Percentiles rank a stretch among this genome's conserved stretches.
phyloP scores from a whole-genome alignment of 768 basidiomycete species.

The Kwoniella sp. region DNA sequence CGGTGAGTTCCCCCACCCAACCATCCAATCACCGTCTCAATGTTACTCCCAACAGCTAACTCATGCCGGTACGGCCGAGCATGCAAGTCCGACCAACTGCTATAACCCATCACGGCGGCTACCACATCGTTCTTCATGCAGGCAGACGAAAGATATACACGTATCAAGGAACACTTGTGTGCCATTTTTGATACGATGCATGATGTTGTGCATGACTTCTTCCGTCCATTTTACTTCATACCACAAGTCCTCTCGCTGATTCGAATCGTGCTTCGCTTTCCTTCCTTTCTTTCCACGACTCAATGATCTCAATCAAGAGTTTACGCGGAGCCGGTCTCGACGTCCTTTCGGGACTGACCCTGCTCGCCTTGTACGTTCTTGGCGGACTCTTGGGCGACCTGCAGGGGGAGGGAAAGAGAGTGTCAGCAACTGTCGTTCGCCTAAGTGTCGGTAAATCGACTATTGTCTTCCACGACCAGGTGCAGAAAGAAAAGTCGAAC shows the following conservation, averaged over 20 bases:
- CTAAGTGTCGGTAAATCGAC: not conserved
- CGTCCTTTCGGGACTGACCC: slow-evolving; percentile 28
- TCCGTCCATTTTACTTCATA: not conserved
- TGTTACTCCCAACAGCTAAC: too few relatives aligned
- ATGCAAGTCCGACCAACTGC: too few relatives aligned
- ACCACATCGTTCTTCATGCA: too few relatives aligned
- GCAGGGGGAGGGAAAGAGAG: not conserved
- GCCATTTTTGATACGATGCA: not conserved
- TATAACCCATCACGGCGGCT: too few relatives aligned
- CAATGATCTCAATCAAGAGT: not conserved
- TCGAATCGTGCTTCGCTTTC: too few relatives aligned
- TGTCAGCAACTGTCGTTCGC: not conserved
- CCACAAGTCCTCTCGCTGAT: not conserved
- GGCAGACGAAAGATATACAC: too few relatives aligned
- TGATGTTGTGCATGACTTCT: not conserved
- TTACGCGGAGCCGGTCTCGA: slow-evolving; percentile 28
- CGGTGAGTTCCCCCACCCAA: not conserved
- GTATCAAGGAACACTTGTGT: too few relatives aligned
- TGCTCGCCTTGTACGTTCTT: slow-evolving; percentile 22
- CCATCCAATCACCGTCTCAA: not conserved
- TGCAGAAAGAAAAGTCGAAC: not conserved
- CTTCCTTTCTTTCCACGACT: too few relatives aligned
- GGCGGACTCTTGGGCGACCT: slow-evolving; percentile 30
- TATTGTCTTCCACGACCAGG: not conserved
- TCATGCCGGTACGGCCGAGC: too few relatives aligned